Conservation (phyloP, 371 early-diverging fungal species). For the Coemansia sp. region DNA sequence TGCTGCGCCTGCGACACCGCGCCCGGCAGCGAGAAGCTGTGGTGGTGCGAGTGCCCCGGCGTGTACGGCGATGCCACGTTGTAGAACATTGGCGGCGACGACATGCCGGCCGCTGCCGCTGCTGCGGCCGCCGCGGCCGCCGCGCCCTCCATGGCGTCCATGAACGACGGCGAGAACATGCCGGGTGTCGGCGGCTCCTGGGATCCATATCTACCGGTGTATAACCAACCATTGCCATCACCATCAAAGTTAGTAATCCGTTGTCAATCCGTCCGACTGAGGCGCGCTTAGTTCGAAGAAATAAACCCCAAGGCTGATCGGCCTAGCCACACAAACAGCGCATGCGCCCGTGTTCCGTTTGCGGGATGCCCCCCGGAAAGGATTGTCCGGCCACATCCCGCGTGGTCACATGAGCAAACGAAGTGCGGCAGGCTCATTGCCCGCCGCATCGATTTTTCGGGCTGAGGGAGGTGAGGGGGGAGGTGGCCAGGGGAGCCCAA, state of each 20-base stretch:
- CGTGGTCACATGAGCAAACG: constrained; percentile 14
- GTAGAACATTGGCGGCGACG: constrained; percentile 47
- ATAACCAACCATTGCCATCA: no score
- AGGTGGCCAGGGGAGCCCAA: no score
- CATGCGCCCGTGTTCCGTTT: constrained; percentile 4
- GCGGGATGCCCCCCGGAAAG: constrained; percentile 4
- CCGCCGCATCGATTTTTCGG: neutral
- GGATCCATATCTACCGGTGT: neutral
- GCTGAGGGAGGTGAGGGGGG: neutral
- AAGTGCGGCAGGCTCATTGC: neutral
- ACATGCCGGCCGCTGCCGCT: constrained; percentile 34
- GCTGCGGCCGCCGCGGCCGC: constrained; percentile 45
- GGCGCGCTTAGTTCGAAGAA: no score
- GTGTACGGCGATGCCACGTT: constrained; percentile 47
- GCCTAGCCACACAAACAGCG: neutral
- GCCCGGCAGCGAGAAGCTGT: constrained; percentile 40
- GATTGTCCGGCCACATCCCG: constrained; percentile 12
- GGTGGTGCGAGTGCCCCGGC: constrained; percentile 25
- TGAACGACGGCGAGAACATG: constrained; percentile 69
- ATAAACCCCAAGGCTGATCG: no score
- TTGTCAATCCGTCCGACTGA: no score
- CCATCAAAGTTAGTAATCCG: neutral
- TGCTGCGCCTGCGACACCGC: constrained; percentile 20
- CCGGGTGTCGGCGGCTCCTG: constrained; percentile 60
- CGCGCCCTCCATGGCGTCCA: constrained; percentile 60